Conservation (phyloP, 2,329 filamentous ascomycete genomes). For the Venturia effusa region DNA sequence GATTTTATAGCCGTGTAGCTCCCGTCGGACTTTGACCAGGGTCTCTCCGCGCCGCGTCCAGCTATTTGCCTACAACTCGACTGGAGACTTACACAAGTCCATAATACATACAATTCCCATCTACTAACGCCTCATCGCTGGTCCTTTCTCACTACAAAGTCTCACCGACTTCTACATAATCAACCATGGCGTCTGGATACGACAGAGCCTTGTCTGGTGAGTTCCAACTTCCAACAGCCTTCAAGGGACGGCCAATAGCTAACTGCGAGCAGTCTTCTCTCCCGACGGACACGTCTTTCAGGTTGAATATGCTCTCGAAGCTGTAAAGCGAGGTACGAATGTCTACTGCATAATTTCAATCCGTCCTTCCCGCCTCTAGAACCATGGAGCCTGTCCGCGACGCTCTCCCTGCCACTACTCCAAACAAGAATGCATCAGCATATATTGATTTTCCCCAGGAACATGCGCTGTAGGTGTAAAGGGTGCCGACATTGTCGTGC, state of each 20-base stretch:
- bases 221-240: slow-evolving; percentile 29
- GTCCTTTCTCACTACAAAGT: not conserved
- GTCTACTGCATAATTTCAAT: too few relatives aligned
- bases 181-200: slow-evolving; percentile 81
- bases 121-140: not conserved
- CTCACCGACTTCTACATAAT: not conserved
- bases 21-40: not conserved
- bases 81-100: not conserved
- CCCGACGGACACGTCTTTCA: slow-evolving; percentile 99
- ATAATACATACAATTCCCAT: not conserved
- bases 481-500: slow-evolving; percentile 83
- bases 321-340: slow-evolving; percentile 97
- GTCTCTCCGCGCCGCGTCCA: slow-evolving; percentile 1
- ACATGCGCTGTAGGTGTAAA: slow-evolving; percentile 98
- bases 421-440: not conserved
- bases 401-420: not conserved
- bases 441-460: slow-evolving; percentile 40
- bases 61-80: not conserved
- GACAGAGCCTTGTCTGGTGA: slow-evolving; percentile 97
- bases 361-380: not conserved
- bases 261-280: slow-evolving; percentile 65
- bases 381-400: not conserved
- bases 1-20: slow-evolving; percentile 2
- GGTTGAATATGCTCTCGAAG: slow-evolving; percentile 98
- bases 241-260: not conserved